Evolutionary conservation across 1,284 basidiomycete genomes (phyloP).

Genomic region (Ceratobasidium papillatum): DNA sequence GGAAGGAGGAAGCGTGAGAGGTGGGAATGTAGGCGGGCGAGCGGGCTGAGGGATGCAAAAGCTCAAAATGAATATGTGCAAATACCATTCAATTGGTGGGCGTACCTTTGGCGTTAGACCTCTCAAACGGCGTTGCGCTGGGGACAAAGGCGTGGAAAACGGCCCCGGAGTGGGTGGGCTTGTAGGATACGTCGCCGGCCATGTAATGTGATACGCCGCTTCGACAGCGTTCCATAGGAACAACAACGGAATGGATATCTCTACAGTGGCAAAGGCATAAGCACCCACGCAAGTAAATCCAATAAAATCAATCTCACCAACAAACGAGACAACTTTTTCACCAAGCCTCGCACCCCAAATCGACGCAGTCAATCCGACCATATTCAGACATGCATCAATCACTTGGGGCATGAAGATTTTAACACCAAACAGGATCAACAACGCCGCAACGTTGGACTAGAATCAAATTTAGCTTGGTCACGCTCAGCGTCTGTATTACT

Average conservation of each 20-base stretch:
- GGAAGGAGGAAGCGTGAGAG: slow-evolving; percentile 15
- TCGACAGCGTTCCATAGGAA: slow-evolving; percentile 26
- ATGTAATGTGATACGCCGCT: slow-evolving; percentile 17
- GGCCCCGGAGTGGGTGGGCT: slow-evolving; percentile 29
- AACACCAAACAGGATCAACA: slow-evolving; percentile 2
- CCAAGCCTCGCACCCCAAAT: slow-evolving; percentile 1
- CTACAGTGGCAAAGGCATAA: neutral
- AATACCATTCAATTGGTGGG: neutral
- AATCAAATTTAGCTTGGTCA: neutral
- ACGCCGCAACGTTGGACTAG: slow-evolving; percentile 22
- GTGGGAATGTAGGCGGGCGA: slow-evolving; percentile 26
- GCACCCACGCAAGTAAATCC: neutral
- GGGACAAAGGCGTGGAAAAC: slow-evolving; percentile 30
- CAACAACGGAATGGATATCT: slow-evolving; percentile 28
- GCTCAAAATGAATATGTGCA: neutral
- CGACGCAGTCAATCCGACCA: neutral
- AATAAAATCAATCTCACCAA: slow-evolving; percentile 1
- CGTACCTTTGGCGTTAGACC: slow-evolving; percentile 29
- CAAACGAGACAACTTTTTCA: slow-evolving; percentile 26
- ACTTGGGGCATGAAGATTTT: slow-evolving; percentile 7
- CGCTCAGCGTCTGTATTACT: neutral
- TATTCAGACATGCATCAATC: neutral
- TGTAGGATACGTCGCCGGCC: slow-evolving; percentile 26
- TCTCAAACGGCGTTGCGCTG: slow-evolving; percentile 20
- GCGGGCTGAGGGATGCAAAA: neutral